These are phyloP conservation scores for Botrytis porri DNA, from an alignment of 2,329 filamentous ascomycete species.

Conservation along the genomic window DNA sequence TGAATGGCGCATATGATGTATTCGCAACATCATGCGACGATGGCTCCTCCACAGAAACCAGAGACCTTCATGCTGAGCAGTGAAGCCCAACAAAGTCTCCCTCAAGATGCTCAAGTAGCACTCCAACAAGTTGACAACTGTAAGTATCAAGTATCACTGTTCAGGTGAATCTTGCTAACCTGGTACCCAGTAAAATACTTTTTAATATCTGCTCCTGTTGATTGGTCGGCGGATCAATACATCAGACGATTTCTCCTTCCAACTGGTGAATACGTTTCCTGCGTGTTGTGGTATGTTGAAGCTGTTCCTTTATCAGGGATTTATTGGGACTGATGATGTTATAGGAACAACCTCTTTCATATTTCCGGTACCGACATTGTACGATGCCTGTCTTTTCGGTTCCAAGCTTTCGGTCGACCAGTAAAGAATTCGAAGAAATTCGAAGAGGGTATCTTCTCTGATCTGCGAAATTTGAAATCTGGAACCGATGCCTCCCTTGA, in stretches of 20 bases:
- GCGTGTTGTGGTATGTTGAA: slow-evolving; percentile 74
- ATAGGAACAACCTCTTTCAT: slow-evolving; percentile 96
- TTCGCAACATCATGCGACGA: slow-evolving; percentile 71
- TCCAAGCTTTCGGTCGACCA: slow-evolving; percentile 95
- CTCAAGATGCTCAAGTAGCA: slow-evolving; percentile 93
- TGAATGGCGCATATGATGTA: slow-evolving; percentile 59
- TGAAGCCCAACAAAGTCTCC: slow-evolving; percentile 93
- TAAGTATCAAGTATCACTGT: slow-evolving; percentile 49
- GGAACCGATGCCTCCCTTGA: slow-evolving; percentile 97
- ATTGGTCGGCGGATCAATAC: slow-evolving; percentile 96
- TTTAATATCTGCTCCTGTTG: slow-evolving; percentile 95
- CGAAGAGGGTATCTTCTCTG: slow-evolving; percentile 98
- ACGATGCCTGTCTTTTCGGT: slow-evolving; percentile 94
- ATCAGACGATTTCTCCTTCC: slow-evolving; percentile 93
- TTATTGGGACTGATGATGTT: slow-evolving; percentile 33
- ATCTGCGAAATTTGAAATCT: slow-evolving; percentile 95
- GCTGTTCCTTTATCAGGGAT: slow-evolving; percentile 22
- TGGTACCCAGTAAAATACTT: slow-evolving; percentile 85
- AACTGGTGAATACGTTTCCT: slow-evolving; percentile 98
- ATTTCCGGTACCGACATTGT: slow-evolving; percentile 99
- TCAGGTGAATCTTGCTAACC: slow-evolving; percentile 25
- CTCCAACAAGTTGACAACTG: slow-evolving; percentile 97
- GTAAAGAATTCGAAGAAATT: slow-evolving; percentile 99
- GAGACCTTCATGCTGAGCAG: slow-evolving; percentile 98
- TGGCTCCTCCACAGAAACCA: slow-evolving; percentile 91